These are phyloP conservation scores for Coccomyxa sp. DNA, from an alignment of 139 green algal genomes.

Conservation along the genomic window DNA sequence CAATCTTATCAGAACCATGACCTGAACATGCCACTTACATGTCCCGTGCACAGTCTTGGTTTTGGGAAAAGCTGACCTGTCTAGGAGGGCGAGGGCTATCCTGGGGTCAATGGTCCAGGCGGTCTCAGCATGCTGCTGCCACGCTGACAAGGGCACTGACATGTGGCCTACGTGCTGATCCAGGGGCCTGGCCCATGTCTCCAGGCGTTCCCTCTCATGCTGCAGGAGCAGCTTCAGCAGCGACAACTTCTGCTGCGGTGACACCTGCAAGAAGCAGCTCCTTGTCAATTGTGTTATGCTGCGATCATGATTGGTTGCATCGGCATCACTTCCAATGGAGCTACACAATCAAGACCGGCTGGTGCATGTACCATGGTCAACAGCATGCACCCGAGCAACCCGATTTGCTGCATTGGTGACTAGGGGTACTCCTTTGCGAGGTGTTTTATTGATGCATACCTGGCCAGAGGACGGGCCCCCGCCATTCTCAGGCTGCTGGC, in stretches of 20 bases:
- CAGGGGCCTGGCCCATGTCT: constrained; percentile 1
- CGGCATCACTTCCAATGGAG: neutral
- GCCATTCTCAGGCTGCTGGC: neutral
- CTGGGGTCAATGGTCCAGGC: constrained; percentile 59
- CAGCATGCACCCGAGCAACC: no score
- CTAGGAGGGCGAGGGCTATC: constrained; percentile 46
- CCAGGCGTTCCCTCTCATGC: constrained; percentile 53
- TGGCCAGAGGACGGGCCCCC: neutral
- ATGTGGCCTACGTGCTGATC: neutral
- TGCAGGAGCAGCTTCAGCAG: constrained; percentile 27
- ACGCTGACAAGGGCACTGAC: constrained; percentile 16
- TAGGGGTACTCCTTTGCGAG: neutral
- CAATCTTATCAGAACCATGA: neutral
- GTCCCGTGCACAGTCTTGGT: neutral
- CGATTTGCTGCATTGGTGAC: neutral
- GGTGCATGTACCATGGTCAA: neutral
- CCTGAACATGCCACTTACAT: neutral
- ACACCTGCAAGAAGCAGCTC: neutral
- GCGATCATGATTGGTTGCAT: neutral
- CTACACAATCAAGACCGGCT: neutral
- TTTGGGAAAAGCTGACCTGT: constrained; percentile 19
- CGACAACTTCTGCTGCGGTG: constrained; percentile 1
- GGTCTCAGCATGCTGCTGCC: constrained; percentile 26
- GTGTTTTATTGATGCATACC: neutral
- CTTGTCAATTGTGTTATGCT: neutral